These are phyloP conservation scores for Seminavis robusta DNA, from an alignment of 108 stramenopile species.

Conservation along the genomic window DNA sequence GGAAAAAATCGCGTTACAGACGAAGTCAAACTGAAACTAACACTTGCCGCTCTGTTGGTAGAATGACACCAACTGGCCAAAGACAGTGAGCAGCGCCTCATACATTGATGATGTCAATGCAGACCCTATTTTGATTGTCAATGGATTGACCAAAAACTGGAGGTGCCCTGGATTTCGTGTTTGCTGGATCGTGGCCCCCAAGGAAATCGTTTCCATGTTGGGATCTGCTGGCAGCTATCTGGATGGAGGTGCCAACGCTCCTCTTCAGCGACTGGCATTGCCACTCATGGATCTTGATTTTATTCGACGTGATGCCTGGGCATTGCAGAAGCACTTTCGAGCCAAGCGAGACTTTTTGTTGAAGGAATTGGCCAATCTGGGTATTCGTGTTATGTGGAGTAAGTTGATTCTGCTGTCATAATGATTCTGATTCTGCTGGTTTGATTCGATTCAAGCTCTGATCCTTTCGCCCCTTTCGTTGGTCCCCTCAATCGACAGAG, in stretches of 20 bases:
- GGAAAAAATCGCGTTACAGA: neutral
- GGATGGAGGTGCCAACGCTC: constrained; percentile 50
- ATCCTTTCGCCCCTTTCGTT: neutral
- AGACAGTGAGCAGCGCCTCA: constrained; percentile 38
- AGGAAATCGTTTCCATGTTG: constrained; percentile 35
- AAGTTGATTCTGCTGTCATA: neutral
- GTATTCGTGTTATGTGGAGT: neutral
- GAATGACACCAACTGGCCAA: constrained; percentile 45
- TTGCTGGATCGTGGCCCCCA: constrained; percentile 47
- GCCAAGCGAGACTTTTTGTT: no score
- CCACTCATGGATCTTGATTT: no score
- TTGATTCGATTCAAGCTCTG: no score
- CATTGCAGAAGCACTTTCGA: no score
- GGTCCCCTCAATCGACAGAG: neutral
- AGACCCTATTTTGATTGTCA: constrained; percentile 43
- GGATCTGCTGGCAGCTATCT: constrained; percentile 38
- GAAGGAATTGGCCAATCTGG: constrained; percentile 23
- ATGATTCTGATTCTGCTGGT: neutral
- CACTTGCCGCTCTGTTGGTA: neutral
- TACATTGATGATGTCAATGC: constrained; percentile 42
- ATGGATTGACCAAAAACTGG: constrained; percentile 53
- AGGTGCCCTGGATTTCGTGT: constrained; percentile 42
- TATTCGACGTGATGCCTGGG: no score
- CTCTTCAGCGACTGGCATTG: constrained; percentile 33
- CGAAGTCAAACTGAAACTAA: no score